Base-by-base conservation (phyloP, 495 filamentous ascomycete species). In the Penicillium psychrofluorescens region DNA sequence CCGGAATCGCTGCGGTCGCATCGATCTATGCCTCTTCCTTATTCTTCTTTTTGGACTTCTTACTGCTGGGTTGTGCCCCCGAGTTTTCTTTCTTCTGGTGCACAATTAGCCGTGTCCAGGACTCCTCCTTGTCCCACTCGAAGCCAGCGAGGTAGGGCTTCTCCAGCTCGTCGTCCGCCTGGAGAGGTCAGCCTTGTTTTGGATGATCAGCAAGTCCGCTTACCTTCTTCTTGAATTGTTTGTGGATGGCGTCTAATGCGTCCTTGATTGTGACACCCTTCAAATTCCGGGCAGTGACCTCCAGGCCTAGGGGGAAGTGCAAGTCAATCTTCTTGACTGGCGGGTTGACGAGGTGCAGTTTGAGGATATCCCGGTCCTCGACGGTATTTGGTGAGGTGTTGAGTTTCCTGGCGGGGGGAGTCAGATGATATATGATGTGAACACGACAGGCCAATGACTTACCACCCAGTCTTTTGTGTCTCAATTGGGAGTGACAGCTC, bases 191-290 rank as follows among this genome's bases (percentile, higher is more conserved):
- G 53, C 45, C 13, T 38, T 39, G 1, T 28, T 36, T 49, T 32
- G 27, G 11, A 34, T 15, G 12, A 27, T 4, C 22, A 22, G 22
- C 22, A 9, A 35, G 22, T n/a, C 13, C 9, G 45, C 68, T 46
- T 68, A 86, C 90, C 82, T 88, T 81, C 80, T 95, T 95, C 76
- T 90, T 91, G 75, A 83, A 92, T 51, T 85, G 79, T 73, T 95
- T 95, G 76, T 92, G 73, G 71, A 95, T 95, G 53, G 86, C 90
- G 63, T 95, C 88, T 59, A 95, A 61, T 43, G 88, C 90, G 66
- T 95, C 90, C 71, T 94, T 95, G 73, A 95, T 87, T 33, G 90
- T 95, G 50, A 95, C 88, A 31, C 90, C 90, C 63, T 91, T 90
- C 47, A 86, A 64, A 63, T 95, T 95, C 50, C 90, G 77, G 50